These are phyloP conservation scores for Centrapalus pauciflorus DNA, from an alignment of 129 eudicot species.

Conservation along the genomic window DNA sequence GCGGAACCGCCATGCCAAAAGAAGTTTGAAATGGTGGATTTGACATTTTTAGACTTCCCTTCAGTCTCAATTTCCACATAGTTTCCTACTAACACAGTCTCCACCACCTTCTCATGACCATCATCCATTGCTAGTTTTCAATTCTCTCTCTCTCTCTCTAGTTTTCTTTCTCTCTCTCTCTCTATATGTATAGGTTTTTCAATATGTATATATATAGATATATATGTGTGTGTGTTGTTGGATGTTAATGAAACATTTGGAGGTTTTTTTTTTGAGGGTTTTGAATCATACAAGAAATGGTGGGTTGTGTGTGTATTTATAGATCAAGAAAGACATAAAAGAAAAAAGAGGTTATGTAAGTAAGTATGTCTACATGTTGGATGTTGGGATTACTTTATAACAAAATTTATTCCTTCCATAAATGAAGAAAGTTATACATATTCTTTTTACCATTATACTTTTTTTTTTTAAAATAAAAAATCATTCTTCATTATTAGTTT, in stretches of 20 bases:
- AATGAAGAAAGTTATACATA: background rate
- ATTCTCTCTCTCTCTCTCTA: constrained; percentile 7
- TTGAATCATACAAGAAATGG: constrained; percentile 16
- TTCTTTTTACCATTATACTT: too few relatives aligned
- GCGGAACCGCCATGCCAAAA: constrained; percentile 98
- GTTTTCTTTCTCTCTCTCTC: background rate
- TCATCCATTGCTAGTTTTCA: constrained; percentile 24
- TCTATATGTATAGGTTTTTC: background rate
- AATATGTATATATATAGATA: too few relatives aligned
- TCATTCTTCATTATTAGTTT: too few relatives aligned
- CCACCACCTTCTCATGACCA: constrained; percentile 56
- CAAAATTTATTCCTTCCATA: constrained; percentile 23
- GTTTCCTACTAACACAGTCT: constrained; percentile 80
- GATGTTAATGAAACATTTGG: constrained; percentile 19
- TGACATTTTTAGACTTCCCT: constrained; percentile 45
- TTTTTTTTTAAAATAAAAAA: too few relatives aligned
- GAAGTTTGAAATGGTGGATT: constrained; percentile 54
- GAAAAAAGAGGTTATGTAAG: constrained; percentile 15
- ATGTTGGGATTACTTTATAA: constrained; percentile 36
- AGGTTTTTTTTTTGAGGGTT: background rate
- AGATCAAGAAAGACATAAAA: constrained; percentile 38
- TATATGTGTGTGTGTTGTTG: too few relatives aligned
- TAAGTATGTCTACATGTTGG: constrained; percentile 33
- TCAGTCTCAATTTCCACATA: constrained; percentile 93
- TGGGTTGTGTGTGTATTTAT: constrained; percentile 32